Percentiles rank a stretch among this genome's conserved stretches.
Evolutionary conservation across 2,329 filamentous ascomycete species (phyloP).

Genomic region (Aspergillus persii): DNA sequence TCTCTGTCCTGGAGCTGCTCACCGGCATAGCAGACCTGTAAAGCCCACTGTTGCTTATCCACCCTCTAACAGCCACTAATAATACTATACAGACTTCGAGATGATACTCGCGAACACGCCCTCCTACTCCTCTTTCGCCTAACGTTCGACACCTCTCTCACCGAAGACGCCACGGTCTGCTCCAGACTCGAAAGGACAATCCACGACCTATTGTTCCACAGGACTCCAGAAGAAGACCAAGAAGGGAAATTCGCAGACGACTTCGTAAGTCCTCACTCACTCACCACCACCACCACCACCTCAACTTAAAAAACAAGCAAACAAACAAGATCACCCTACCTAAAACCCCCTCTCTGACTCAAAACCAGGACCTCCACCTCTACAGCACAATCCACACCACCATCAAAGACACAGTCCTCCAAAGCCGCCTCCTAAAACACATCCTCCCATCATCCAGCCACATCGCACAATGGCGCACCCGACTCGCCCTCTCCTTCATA

Average conservation of each 20-base stretch:
- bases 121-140: conserved; percentile 37
- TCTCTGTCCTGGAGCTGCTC: conserved; percentile 37
- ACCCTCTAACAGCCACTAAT: neutral
- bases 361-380: conserved; percentile 28
- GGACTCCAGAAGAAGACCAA: conserved; percentile 16
- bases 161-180: conserved; percentile 27
- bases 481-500: conserved; percentile 39
- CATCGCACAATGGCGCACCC: conserved; percentile 40
- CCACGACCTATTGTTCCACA: conserved; percentile 29
- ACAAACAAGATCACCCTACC: no score
- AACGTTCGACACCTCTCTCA: conserved; percentile 35
- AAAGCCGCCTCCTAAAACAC: conserved; percentile 40
- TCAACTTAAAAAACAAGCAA: no score
- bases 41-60: neutral
- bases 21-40: conserved; percentile 32
- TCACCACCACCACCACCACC: neutral
- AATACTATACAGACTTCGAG: conserved; percentile 30
- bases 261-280: conserved; percentile 17
- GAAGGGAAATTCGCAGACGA: conserved; percentile 7
- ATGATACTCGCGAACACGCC: conserved; percentile 30
- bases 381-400: conserved; percentile 29
- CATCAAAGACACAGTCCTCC: conserved; percentile 38
- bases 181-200: conserved; percentile 36
- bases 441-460: conserved; percentile 37
- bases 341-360: no score